phyloP scores from a whole-genome alignment of 371 early-diverging fungal species.

The Circinella umbellata region DNA sequence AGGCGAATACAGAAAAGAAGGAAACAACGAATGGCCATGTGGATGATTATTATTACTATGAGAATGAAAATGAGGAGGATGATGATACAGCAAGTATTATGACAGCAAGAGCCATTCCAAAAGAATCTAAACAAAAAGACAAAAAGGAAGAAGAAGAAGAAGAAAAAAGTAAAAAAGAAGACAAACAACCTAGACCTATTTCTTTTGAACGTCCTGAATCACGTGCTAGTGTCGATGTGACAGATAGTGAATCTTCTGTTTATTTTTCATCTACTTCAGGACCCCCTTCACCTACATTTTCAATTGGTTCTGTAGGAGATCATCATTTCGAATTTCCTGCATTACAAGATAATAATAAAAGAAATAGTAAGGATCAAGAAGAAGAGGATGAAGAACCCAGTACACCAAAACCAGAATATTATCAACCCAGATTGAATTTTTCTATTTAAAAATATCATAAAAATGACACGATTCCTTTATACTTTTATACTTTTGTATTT shows the following conservation, averaged over 20 bases:
- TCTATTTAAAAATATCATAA: neutral
- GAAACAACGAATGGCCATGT: neutral
- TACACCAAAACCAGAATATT: slow-evolving; percentile 9
- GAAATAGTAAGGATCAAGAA: neutral
- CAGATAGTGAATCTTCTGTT: slow-evolving; percentile 26
- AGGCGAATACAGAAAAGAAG: too few relatives aligned
- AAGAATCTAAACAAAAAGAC: neutral
- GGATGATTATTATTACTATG: too few relatives aligned
- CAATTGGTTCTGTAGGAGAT: slow-evolving; percentile 6
- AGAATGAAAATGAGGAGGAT: neutral
- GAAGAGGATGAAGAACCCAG: slow-evolving; percentile 5
- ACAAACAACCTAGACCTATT: neutral
- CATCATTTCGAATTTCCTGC: slow-evolving; percentile 11
- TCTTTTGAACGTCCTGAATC: slow-evolving; percentile 9
- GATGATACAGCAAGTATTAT: slow-evolving; percentile 6
- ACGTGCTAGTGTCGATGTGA: slow-evolving; percentile 11
- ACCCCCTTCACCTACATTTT: slow-evolving; percentile 17
- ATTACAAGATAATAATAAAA: slow-evolving; percentile 8
- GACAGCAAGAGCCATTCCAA: slow-evolving; percentile 6
- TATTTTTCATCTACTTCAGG: slow-evolving; percentile 31
- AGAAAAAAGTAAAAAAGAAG: neutral
- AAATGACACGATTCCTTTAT: too few relatives aligned
- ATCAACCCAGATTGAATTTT: slow-evolving; percentile 12
- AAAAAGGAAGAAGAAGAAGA: slow-evolving; percentile 4
- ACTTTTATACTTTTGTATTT: neutral